Evolutionary conservation across 495 filamentous ascomycete genomes (phyloP).

Genomic region (Bathelium albidoporum): DNA sequence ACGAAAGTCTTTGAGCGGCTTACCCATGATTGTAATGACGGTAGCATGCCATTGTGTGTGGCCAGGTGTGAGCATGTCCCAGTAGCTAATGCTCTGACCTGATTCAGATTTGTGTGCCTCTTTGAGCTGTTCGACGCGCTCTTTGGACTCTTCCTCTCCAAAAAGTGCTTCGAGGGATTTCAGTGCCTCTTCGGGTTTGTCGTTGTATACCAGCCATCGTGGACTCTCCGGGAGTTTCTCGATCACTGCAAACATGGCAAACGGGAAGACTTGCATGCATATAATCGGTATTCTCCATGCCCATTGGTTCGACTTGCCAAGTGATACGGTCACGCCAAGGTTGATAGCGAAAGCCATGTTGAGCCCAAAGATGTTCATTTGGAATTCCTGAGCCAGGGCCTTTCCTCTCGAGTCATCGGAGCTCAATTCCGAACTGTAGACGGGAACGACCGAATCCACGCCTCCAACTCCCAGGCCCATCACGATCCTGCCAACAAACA

Average conservation of each 20-base stretch:
- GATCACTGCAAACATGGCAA: conserved; percentile 38
- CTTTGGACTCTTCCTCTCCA: conserved; percentile 37
- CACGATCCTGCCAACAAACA: conserved; percentile 43
- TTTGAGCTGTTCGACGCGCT: conserved; percentile 37
- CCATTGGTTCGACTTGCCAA: conserved; percentile 33
- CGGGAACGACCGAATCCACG: conserved; percentile 46
- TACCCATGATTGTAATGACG: conserved; percentile 46
- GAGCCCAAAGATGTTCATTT: conserved; percentile 48
- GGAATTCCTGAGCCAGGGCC: conserved; percentile 48
- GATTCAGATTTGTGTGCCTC: conserved; percentile 37
- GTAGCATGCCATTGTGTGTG: conserved; percentile 43
- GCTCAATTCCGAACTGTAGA: conserved; percentile 45
- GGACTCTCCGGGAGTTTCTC: conserved; percentile 44
- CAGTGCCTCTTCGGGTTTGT: conserved; percentile 35
- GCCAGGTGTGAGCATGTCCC: conserved; percentile 39
- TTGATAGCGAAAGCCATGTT: conserved; percentile 43
- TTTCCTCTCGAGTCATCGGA: conserved; percentile 40
- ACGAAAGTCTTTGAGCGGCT: conserved; percentile 47
- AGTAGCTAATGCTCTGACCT: conserved; percentile 34
- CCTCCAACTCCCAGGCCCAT: conserved; percentile 50
- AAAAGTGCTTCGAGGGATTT: conserved; percentile 34
- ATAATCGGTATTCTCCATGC: conserved; percentile 54
- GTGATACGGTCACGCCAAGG: conserved; percentile 25
- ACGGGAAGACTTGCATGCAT: conserved; percentile 47
- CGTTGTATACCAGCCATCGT: conserved; percentile 39